phyloP scores from a whole-genome alignment of 768 basidiomycete species.

The Mycena olivaceomarginata region DNA sequence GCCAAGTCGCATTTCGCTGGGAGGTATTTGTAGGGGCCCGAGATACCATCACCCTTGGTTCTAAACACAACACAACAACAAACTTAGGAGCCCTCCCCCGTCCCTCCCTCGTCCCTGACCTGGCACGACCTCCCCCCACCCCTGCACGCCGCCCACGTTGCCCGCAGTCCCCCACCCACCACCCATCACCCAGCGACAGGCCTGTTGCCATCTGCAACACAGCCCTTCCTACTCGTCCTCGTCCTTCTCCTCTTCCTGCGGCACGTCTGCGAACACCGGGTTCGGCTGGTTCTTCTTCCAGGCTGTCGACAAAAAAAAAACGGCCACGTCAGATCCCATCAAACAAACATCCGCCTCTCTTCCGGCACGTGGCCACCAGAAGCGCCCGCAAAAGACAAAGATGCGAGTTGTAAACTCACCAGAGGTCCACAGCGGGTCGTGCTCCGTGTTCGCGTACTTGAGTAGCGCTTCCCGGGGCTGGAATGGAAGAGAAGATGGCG shows the following conservation, averaged over 20 bases:
- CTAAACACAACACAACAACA: too few relatives aligned
- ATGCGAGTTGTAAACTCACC: conserved; percentile 71
- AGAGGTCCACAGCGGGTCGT: conserved; percentile 89
- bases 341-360: conserved; percentile 62
- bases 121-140: neutral
- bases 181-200: neutral
- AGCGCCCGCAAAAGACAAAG: conserved; percentile 41
- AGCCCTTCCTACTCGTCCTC: conserved; percentile 47
- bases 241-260: conserved; percentile 73
- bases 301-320: conserved; percentile 77
- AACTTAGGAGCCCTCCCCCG: too few relatives aligned
- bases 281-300: conserved; percentile 92
- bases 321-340: conserved; percentile 79
- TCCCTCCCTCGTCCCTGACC: too few relatives aligned
- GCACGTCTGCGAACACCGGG: conserved; percentile 85
- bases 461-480: conserved; percentile 98
- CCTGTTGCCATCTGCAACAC: conserved; percentile 32
- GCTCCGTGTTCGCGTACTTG: conserved; percentile 89
- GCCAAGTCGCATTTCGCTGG: too few relatives aligned
- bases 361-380: conserved; percentile 36
- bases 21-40: too few relatives aligned
- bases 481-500: conserved; percentile 47
- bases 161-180: neutral
- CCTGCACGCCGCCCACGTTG: neutral
- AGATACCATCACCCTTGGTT: too few relatives aligned